Base-by-base conservation (phyloP, 2,329 filamentous ascomycete species). In the Alternaria triticimaculans region DNA sequence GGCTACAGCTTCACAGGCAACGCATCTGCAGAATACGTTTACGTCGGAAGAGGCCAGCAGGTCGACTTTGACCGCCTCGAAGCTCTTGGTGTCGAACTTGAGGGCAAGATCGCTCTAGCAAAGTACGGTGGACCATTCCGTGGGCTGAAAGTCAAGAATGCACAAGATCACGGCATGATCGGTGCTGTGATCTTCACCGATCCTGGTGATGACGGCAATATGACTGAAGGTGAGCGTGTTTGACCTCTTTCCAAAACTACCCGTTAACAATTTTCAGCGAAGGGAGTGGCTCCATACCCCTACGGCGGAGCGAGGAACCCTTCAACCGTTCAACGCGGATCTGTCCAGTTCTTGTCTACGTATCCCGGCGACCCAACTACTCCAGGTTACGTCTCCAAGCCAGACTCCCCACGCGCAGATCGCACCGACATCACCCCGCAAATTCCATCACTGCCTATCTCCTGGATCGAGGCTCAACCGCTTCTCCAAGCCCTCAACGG, bases 361-460 rank as follows among this genome's bases (percentile, higher is more conserved):
- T 64, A 90, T 45, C 77, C 78, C 7, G 78, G 79, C 20, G 79
- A 81, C 46, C 78, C 79, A 3, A 80, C 79, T 3, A 81, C 79
- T 9, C 78, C 78, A 9, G 77, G 94, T 6, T 97, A 96, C 74
- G 90, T 93, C 4, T 97, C 93, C 0, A 94, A 94, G 78, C 91
- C 92, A 14, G 93, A 90, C 26, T 91, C 86, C 18, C 91, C 91
- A 15, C 88, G 94, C 33, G 85, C 88, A 57, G 89, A 92, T 18
- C 88, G 89, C 0, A 84, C 89, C 20, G 80, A 84, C 8, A 85
- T 86, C 4, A 92, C 88, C 23, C 91, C 94, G 0, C 87, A 86
- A 2, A 97, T 97, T 61, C 94, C 94, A 0, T 97, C 94, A 2
- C 82, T 97, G 7, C 94, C 94, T 3, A 92, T 97, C 43, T 97